Evolutionary conservation across 2,329 filamentous ascomycete genomes (phyloP).

Genomic region (Ophiostoma tasmaniense): DNA sequence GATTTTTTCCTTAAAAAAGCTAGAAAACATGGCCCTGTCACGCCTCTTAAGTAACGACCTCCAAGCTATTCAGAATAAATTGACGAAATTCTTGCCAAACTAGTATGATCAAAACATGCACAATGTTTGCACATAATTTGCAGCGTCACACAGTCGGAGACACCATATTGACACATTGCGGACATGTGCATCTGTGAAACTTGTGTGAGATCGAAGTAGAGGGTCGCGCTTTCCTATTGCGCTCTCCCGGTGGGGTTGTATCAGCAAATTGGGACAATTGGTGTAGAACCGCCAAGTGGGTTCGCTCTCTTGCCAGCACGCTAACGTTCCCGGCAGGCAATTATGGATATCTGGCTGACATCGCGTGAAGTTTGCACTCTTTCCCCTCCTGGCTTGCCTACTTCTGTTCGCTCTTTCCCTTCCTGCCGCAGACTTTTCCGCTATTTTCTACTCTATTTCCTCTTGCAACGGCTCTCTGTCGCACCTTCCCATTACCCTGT

Average conservation of each 20-base stretch:
- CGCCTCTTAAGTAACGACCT: too few species aligned
- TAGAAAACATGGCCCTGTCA: too few species aligned
- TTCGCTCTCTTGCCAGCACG: neutral
- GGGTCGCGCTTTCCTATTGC: neutral
- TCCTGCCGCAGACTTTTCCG: neutral
- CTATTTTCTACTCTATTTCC: neutral
- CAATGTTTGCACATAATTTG: too few species aligned
- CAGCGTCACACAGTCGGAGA: too few species aligned
- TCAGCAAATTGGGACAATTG: neutral
- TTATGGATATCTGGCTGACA: neutral
- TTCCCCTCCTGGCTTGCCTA: neutral
- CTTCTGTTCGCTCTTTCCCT: neutral
- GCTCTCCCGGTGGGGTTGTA: neutral
- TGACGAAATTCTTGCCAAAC: too few species aligned
- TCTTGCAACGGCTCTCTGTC: neutral
- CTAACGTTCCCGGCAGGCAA: constrained; percentile 8
- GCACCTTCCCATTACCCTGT: neutral
- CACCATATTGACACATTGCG: neutral
- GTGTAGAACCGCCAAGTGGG: neutral
- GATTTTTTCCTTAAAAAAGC: too few species aligned
- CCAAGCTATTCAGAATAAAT: neutral
- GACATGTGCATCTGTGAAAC: neutral
- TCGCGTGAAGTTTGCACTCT: constrained; percentile 2
- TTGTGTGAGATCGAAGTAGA: neutral
- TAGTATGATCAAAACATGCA: too few species aligned